Percentiles rank a stretch among this genome's conserved stretches.
Conservation (phyloP, 305 asterid species). For the Solanum hybrid region DNA sequence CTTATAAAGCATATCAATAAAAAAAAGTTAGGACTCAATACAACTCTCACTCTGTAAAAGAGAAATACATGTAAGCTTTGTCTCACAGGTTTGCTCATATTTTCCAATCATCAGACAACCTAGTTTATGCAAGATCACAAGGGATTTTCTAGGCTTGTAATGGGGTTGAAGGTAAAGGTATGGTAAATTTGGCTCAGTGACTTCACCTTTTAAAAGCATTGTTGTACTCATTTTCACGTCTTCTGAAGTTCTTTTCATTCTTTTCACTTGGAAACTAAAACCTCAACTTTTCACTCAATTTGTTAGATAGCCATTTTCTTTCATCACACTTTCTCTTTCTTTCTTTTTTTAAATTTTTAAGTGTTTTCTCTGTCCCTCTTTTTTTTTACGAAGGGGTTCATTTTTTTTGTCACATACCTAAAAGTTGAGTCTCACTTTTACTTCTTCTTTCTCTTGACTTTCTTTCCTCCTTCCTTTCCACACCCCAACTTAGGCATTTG, state of each 20-base stretch:
- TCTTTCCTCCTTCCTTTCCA: background rate
- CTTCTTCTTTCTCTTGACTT: background rate
- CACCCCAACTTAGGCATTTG: background rate
- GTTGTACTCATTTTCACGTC: background rate
- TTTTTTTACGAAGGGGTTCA: background rate
- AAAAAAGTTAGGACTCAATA: too few species aligned
- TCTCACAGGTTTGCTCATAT: background rate
- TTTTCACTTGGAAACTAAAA: background rate
- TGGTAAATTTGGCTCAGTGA: background rate
- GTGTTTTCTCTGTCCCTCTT: background rate
- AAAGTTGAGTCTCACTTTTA: background rate
- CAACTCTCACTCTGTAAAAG: background rate
- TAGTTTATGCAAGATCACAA: background rate
- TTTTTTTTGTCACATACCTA: background rate
- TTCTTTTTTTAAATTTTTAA: too few species aligned
- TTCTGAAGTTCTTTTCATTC: background rate
- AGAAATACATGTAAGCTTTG: background rate
- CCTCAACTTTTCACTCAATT: background rate
- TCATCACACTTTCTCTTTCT: background rate
- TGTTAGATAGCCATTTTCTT: background rate
- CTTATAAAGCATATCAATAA: background rate
- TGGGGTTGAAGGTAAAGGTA: background rate
- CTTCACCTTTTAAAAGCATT: background rate
- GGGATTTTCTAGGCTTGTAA: background rate
- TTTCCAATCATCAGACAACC: background rate